Evolutionary conservation across 352 stramenopile genomes (phyloP).

Genomic region (Pythium graminicola): DNA sequence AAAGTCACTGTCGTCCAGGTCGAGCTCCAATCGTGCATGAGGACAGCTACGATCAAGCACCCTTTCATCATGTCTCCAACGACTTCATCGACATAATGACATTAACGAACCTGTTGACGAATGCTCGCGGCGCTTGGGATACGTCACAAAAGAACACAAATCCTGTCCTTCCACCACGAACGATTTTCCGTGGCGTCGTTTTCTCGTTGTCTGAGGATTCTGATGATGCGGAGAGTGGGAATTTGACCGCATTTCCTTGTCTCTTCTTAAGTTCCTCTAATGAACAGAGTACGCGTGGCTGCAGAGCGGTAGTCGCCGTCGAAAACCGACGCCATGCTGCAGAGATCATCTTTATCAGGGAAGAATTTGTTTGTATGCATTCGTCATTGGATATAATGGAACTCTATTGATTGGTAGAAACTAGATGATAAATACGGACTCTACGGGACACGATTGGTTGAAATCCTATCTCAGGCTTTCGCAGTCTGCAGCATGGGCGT

Average conservation of each 20-base stretch:
- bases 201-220: not conserved
- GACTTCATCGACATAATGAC: not conserved
- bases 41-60: constrained; percentile 54
- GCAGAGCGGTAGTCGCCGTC: not conserved
- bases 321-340: constrained; percentile 24
- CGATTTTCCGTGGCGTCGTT: constrained; percentile 5
- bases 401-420: not conserved
- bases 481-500: constrained; percentile 38
- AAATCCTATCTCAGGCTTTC: constrained; percentile 1
- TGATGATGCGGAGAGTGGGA: constrained; percentile 26
- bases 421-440: constrained; percentile 4
- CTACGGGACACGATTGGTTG: constrained; percentile 2
- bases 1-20: constrained; percentile 78
- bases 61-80: too few relatives aligned
- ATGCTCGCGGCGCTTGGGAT: constrained; percentile 39
- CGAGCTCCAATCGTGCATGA: constrained; percentile 64
- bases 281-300: constrained; percentile 48
- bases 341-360: too few relatives aligned
- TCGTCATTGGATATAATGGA: too few relatives aligned
- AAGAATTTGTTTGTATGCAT: too few relatives aligned
- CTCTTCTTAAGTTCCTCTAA: constrained; percentile 38
- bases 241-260: constrained; percentile 50
- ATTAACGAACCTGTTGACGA: constrained; percentile 34
- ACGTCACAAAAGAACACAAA: constrained; percentile 59
- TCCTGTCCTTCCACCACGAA: constrained; percentile 36